Conservation (phyloP, 108 stramenopile genomes). For the Nitzschia sp. region DNA sequence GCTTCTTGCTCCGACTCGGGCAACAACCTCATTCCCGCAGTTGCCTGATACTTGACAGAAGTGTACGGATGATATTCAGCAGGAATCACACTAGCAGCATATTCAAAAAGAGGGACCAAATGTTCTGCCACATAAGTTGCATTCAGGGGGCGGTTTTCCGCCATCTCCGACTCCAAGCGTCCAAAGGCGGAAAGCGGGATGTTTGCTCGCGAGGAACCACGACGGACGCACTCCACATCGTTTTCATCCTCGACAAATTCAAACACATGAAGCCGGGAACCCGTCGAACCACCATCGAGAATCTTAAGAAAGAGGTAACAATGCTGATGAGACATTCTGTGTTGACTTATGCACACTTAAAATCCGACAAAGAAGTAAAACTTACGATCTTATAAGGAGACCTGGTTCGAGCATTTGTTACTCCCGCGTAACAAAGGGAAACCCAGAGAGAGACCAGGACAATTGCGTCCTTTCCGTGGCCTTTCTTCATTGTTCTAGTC, state of each 20-base stretch:
- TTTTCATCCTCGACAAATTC: conserved; percentile 57
- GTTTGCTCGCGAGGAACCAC: conserved; percentile 74
- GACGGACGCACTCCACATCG: conserved; percentile 52
- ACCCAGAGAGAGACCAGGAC: too few species aligned
- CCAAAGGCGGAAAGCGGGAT: conserved; percentile 80
- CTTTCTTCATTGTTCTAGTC: too few species aligned
- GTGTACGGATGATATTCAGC: conserved; percentile 60
- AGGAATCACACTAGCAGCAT: conserved; percentile 78
- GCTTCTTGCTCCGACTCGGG: conserved; percentile 54
- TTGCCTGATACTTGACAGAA: conserved; percentile 75
- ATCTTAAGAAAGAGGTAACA: conserved; percentile 37
- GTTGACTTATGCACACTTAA: neutral
- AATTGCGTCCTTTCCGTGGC: too few species aligned
- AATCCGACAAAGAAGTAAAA: neutral
- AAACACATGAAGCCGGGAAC: conserved; percentile 84
- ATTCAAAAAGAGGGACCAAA: conserved; percentile 80
- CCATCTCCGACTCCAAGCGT: conserved; percentile 28
- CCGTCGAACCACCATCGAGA: conserved; percentile 90
- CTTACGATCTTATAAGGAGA: conserved; percentile 49
- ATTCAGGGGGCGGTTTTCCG: conserved; percentile 25
- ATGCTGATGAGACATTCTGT: neutral
- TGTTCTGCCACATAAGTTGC: conserved; percentile 61
- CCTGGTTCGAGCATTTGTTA: too few species aligned
- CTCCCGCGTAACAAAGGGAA: too few species aligned
- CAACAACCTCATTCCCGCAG: conserved; percentile 87